Evolutionary conservation across 495 filamentous ascomycete species (phyloP).

Genomic region (Chaetomium tenue): DNA sequence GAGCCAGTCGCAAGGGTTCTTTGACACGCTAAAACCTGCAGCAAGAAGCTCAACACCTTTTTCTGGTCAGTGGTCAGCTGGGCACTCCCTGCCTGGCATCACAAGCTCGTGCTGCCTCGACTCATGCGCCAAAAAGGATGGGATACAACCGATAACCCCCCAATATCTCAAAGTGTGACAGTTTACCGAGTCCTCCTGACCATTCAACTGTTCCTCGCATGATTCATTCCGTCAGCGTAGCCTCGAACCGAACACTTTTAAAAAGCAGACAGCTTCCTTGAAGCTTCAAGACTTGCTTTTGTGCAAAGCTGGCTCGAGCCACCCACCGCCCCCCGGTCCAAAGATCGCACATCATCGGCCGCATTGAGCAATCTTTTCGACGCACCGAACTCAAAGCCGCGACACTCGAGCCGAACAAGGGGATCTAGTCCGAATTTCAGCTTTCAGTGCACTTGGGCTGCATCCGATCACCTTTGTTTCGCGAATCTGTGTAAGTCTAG

Average conservation of each 20-base stretch:
- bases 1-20: conserved; percentile 21
- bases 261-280: background rate
- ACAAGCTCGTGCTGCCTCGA: conserved; percentile 11
- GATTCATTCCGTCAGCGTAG: background rate
- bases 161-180: background rate
- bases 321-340: background rate
- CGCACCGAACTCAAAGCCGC: background rate
- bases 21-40: conserved; percentile 20
- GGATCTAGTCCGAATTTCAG: background rate
- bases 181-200: background rate
- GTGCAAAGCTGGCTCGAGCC: background rate
- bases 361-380: too few relatives aligned
- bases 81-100: conserved; percentile 17
- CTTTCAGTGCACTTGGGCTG: background rate
- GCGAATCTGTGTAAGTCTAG: conserved; percentile 9
- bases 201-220: background rate
- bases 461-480: background rate
- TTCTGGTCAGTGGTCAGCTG: conserved; percentile 19
- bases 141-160: background rate
- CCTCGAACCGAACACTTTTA: background rate
- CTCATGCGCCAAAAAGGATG: background rate
- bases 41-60: conserved; percentile 22
- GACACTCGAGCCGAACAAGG: background rate
- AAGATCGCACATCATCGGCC: too few relatives aligned
- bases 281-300: background rate